Evolutionary conservation across 139 green algal species (phyloP), one percentile per base, ranked within the genome.

Genomic region (Diplosphaera chodatii): DNA sequence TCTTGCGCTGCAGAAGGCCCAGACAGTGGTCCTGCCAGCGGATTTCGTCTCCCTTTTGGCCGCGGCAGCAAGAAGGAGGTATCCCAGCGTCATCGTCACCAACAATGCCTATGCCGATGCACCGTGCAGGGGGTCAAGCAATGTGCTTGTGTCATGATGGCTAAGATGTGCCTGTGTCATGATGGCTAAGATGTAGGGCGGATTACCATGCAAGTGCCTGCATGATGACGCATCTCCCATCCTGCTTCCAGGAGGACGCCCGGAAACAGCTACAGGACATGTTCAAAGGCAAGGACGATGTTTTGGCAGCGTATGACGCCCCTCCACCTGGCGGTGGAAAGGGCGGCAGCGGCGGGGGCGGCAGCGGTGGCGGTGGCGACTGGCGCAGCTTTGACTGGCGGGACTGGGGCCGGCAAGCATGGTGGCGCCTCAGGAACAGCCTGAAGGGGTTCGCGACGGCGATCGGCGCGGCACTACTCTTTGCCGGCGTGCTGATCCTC

Each of bases 201-300:
- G n/a, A n/a, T n/a, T n/a, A n/a, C n/a, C n/a, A n/a, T n/a, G n/a
- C n/a, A n/a, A n/a, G n/a, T n/a, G n/a, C n/a, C n/a, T n/a, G n/a
- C n/a, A n/a, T n/a, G n/a, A n/a, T n/a, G n/a, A n/a, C n/a, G n/a
- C n/a, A n/a, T n/a, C n/a, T n/a, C n/a, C n/a, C 10, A 18, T 59
- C 10, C 18, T 59, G 48, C 48, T n/a, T n/a, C 13, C 66, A 87
- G 77, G 82, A 85, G 34, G 79, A 77, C 13, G 79, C 82, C 33
- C 40, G 56, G 37, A 84, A 84, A 55, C 77, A 74, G 25, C 66
- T 87, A 23, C 67, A 86, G 34, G 69, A 86, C 18, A 72, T 80
- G 8, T 84, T 87, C n/a, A 63, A 72, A 66, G 80, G 48, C 15
- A 82, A 80, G 68, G 76, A 84, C 23, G 77, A 85, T 56, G 32